Base-by-base conservation (phyloP, 306 rosid species). In the Citrullus colocynthis region DNA sequence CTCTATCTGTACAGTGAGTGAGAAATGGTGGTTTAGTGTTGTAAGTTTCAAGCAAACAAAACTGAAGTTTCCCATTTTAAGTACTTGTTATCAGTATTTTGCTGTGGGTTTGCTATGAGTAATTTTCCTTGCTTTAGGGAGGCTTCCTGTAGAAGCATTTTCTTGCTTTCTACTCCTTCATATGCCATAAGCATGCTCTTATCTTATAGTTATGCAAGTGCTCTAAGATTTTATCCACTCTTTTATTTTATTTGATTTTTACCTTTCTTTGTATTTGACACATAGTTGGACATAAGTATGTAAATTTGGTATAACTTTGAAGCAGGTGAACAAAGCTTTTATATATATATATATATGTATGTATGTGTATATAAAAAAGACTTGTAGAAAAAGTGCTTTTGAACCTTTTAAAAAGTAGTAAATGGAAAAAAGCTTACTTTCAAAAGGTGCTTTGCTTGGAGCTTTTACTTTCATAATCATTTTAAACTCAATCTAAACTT, bases 1-100 rank as follows among this genome's bases (percentile, higher is more conserved):
- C 77, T 77, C 82, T 79, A 84, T 52, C 80, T 88, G 91, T 90
- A 90, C 78, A 78, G 89, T 84, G 37, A 20, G 60, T 73, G 83
- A 86, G 85, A 83, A 78, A 74, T 81, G 84, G 57, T 67, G 72
- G 86, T 78, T 79, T 80, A 80, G 69, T 84, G 69, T 81, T 86
- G 81, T 76, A 41, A 81, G 86, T 73, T 76, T 34, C 12, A 32
- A 71, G 48, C 59, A 71, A 71, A 49, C 77, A 72, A 21, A 72
- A 49, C 13, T 72, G 49, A 49, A 39, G 44, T 30, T 72, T 56
- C 18, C 64, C 65, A 36, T 75, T 20, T 73, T 30, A 20, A 70
- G 48, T 65, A 70, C 57, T 44, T 70, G 57, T 70, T 16, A 32
- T 75, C 11, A 54, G 10, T 75, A 3, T 71, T 42, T 75, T 55